These are phyloP conservation scores for Malbranchea zuffiana DNA, from an alignment of 2,329 filamentous ascomycete species.

Conservation along the genomic window DNA sequence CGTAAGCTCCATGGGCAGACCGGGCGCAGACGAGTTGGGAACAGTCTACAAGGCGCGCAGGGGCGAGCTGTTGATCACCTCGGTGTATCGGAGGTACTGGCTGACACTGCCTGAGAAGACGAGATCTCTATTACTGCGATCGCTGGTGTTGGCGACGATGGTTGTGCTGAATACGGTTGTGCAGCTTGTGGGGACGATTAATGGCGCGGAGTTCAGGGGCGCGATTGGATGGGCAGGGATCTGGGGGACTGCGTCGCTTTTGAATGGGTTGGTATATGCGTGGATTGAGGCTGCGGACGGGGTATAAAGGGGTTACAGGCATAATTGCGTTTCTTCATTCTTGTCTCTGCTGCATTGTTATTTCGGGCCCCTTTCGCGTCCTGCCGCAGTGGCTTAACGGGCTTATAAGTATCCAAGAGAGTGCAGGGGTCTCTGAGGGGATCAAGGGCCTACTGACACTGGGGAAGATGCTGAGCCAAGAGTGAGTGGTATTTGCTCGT, in stretches of 20 bases:
- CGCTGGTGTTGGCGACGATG: constrained; percentile 39
- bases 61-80: constrained; percentile 58
- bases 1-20: constrained; percentile 40
- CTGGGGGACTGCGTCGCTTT: constrained; percentile 51
- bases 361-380: too few relatives aligned
- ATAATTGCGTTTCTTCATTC: too few relatives aligned
- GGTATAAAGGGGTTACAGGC: neutral
- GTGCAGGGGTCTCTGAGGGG: too few relatives aligned
- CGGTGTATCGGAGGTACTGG: constrained; percentile 48
- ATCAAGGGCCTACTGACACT: too few relatives aligned
- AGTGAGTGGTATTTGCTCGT: too few relatives aligned
- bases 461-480: too few relatives aligned
- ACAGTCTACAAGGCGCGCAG: constrained; percentile 44
- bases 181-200: constrained; percentile 54
- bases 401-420: too few relatives aligned
- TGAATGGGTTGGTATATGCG: constrained; percentile 24
- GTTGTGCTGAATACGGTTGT: constrained; percentile 48
- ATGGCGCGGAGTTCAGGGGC: constrained; percentile 58
- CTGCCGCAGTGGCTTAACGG: too few relatives aligned
- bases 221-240: constrained; percentile 61
- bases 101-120: constrained; percentile 51
- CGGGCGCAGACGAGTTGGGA: constrained; percentile 21
- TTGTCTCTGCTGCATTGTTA: too few relatives aligned
- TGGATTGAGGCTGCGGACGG: constrained; percentile 34
- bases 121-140: constrained; percentile 55